Base-by-base conservation (phyloP, 2,329 filamentous ascomycete genomes). In the Penicillium sp. region DNA sequence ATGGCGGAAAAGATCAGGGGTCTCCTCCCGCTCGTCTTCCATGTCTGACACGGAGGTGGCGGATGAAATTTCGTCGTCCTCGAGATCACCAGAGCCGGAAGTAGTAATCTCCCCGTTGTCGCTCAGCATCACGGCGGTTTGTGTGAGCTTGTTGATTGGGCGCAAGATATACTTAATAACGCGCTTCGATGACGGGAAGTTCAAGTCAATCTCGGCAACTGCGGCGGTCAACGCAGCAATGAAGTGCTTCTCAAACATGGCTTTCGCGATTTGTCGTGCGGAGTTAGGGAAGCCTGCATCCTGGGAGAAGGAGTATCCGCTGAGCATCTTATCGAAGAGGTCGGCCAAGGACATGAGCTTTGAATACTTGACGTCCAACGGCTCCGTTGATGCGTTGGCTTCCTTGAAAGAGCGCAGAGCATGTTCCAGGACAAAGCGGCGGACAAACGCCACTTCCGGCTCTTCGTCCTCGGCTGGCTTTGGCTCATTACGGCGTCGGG, bases 181-280 rank as follows among this genome's bases (percentile, higher is more conserved):
- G 49, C 93, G 88, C 80, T 96, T 96, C 15, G 96, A 91, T 28
- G 91, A 90, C 0, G 94, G 93, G 76, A 96, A 97, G 67, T 96
- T 96, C 62, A 99, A 85, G 73, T 97, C 95, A 60, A 99, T 90
- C 69, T 99, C 96, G 17, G 95, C 92, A 68, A 99, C 93, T 0
- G 96, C 96, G 12, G 88, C 86, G 1, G 95, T 98, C 60, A 99
- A 79, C 50, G 94, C 90, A 25, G 90, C 86, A 62, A 98, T 88
- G 73, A 95, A 96, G 57, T 96, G 92, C 79, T 98, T 99, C 78
- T 99, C 95, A 69, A 96, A 98, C 95, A 99, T 99, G 61, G 97
- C 87, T 66, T 92, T 91, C 37, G 91, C 89, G 67, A 99, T 85
- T 71, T 96, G 92, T 68, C 90, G 88, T 63, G 93, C 90, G 7